These are phyloP conservation scores for Irpex rosettiformis DNA, from an alignment of 1,284 basidiomycete species.

Conservation along the genomic window DNA sequence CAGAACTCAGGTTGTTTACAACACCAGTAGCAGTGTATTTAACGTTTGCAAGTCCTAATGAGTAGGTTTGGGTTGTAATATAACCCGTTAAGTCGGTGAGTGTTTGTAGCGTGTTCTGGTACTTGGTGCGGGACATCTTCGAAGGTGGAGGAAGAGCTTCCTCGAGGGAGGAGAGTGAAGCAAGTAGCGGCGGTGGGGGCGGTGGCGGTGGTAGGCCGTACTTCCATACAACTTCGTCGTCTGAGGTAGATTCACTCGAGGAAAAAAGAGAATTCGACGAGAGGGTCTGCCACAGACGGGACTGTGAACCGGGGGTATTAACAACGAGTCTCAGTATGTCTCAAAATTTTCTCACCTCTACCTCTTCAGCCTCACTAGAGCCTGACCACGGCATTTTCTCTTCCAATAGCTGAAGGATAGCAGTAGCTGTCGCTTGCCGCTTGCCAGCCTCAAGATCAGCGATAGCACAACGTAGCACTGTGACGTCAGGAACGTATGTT, in stretches of 20 bases:
- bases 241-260: constrained; percentile 14
- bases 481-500: constrained; percentile 42
- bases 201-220: constrained; percentile 41
- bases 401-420: constrained; percentile 56
- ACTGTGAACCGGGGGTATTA: constrained; percentile 33
- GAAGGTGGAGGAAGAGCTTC: constrained; percentile 37
- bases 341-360: constrained; percentile 42
- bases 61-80: constrained; percentile 59
- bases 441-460: constrained; percentile 43
- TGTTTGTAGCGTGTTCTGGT: constrained; percentile 53
- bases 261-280: constrained; percentile 49
- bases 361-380: constrained; percentile 43
- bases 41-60: constrained; percentile 31
- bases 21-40: constrained; percentile 27
- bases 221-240: constrained; percentile 43
- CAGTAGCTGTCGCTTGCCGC: constrained; percentile 48
- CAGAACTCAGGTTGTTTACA: constrained; percentile 29
- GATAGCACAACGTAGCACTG: constrained; percentile 60
- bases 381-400: constrained; percentile 53
- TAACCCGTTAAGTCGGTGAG: constrained; percentile 66
- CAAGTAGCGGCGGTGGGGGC: constrained; percentile 40
- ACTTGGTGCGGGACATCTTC: constrained; percentile 24
- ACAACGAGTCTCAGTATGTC: neutral
- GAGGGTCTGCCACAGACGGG: constrained; percentile 57
- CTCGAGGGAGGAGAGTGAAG: constrained; percentile 46